phyloP scores from a whole-genome alignment of 208 protist species.

The Trypanosoma avium region DNA sequence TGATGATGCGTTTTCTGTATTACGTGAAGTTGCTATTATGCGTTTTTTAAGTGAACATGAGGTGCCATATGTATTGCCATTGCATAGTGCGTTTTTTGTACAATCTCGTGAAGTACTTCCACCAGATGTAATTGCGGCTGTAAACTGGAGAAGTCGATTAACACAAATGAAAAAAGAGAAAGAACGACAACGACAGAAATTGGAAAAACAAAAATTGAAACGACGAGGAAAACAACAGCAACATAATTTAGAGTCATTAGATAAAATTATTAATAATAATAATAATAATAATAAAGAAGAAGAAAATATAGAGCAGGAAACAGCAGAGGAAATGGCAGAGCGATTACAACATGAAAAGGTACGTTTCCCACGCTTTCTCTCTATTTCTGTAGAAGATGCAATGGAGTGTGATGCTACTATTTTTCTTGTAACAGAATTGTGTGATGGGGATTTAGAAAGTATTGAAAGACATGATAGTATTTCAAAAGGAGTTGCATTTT shows the following conservation, averaged over 20 bases:
- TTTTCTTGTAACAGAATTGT: slow-evolving; percentile 82
- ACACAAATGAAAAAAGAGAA: slow-evolving; percentile 31
- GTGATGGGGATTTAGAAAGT: slow-evolving; percentile 82
- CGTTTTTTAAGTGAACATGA: slow-evolving; percentile 73
- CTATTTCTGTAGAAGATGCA: slow-evolving; percentile 73
- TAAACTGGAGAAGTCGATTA: slow-evolving; percentile 22
- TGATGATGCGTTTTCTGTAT: slow-evolving; percentile 71
- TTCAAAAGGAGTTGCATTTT: slow-evolving; percentile 71
- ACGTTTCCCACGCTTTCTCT: slow-evolving; percentile 67
- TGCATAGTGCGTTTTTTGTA: slow-evolving; percentile 82
- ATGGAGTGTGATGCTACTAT: slow-evolving; percentile 62
- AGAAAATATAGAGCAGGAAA: slow-evolving; percentile 19
- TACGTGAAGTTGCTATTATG: slow-evolving; percentile 86
- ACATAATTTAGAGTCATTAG: not conserved
- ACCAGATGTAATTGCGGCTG: slow-evolving; percentile 34
- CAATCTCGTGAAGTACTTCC: slow-evolving; percentile 57
- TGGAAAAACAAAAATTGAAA: slow-evolving; percentile 1
- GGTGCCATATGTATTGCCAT: slow-evolving; percentile 82
- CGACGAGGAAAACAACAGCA: not conserved
- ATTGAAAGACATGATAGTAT: slow-evolving; percentile 53
- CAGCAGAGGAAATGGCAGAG: slow-evolving; percentile 21
- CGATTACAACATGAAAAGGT: slow-evolving; percentile 41
- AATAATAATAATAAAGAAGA: not conserved
- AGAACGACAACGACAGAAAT: slow-evolving; percentile 28
- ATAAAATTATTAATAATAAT: not conserved